Evolutionary conservation across 2,329 filamentous ascomycete species (phyloP).

Genomic region (Magnaporthiopsis incrustans): DNA sequence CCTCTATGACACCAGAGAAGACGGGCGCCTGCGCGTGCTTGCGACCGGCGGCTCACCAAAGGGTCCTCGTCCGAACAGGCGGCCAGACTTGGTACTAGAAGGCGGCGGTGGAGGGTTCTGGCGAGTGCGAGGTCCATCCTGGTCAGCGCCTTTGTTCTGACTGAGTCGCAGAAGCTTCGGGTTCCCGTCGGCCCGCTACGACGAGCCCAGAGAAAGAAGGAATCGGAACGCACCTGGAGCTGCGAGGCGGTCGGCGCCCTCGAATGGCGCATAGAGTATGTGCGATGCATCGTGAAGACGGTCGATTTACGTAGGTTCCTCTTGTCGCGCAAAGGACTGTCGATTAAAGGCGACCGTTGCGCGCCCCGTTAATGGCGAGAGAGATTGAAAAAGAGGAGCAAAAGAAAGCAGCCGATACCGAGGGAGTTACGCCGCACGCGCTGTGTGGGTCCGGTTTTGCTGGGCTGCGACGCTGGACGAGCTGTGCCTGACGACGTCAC

Average conservation of each 20-base stretch:
- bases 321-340: neutral
- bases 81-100: constrained; percentile 83
- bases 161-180: neutral
- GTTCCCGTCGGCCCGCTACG: neutral
- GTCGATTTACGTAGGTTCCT: neutral
- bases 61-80: constrained; percentile 79
- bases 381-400: neutral
- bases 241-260: constrained; percentile 89
- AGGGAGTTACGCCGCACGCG: too few relatives aligned
- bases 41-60: constrained; percentile 57
- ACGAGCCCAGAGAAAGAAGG: constrained; percentile 8
- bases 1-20: too few relatives aligned
- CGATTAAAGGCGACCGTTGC: neutral
- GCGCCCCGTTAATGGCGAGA: neutral
- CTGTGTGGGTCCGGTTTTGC: neutral
- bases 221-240: constrained; percentile 38
- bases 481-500: neutral
- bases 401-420: neutral
- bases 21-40: neutral
- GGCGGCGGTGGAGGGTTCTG: constrained; percentile 90
- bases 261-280: constrained; percentile 97
- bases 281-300: constrained; percentile 73
- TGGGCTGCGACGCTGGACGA: neutral
- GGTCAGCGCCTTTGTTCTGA: neutral
- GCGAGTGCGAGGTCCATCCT: neutral